Conservation (phyloP, 306 rosid genomes). For the Comarum palustre region DNA sequence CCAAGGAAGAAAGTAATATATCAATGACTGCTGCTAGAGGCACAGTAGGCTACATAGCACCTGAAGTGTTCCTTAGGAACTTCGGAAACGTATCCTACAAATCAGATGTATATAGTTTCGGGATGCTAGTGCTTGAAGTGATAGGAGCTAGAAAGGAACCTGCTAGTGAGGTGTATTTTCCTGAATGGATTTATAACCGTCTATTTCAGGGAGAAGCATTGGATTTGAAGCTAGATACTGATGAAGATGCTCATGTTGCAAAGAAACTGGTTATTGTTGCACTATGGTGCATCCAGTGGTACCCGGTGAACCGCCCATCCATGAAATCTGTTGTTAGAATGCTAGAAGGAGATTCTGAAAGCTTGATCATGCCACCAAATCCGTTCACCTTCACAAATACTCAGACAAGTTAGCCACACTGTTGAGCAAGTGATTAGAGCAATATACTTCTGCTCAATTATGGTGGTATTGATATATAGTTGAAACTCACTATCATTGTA, state of each 20-base stretch:
- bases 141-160: neutral
- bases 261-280: neutral
- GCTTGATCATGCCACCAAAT: neutral
- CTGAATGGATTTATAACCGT: neutral
- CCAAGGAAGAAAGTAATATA: neutral
- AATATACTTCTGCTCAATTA: neutral
- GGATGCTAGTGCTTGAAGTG: conserved; percentile 5
- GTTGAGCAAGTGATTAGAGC: neutral
- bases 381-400: conserved; percentile 1
- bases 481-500: neutral
- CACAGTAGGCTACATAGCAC: neutral
- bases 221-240: neutral
- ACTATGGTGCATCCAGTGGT: conserved; percentile 4
- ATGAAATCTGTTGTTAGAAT: neutral
- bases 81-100: neutral
- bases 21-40: conserved; percentile 4
- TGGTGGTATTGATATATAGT: neutral
- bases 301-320: neutral
- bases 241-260: neutral
- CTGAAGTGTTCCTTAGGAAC: neutral
- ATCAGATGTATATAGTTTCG: conserved; percentile 4
- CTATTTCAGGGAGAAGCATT: neutral
- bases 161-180: neutral
- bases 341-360: neutral
- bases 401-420: neutral